phyloP scores from a whole-genome alignment of 345 rosid species.

The Noccaea caerulescens region DNA sequence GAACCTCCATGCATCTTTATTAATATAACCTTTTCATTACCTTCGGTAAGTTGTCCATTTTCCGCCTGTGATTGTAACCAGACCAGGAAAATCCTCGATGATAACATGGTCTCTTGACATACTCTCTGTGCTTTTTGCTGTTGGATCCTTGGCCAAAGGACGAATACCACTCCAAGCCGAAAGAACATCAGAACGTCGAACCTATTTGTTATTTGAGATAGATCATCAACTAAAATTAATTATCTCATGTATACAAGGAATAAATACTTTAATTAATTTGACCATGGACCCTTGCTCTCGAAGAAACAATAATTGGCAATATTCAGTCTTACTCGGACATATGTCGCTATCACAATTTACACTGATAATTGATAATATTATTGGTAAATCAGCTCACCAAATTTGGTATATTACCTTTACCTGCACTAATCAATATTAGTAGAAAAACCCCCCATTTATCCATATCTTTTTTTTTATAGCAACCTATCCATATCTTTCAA shows the following conservation, averaged over 20 bases:
- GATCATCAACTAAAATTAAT: conserved; percentile 7
- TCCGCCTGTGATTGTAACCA: conserved; percentile 98
- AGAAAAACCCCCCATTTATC: neutral
- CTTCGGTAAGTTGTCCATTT: conserved; percentile 98
- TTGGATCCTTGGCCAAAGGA: conserved; percentile 87
- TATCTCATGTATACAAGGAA: neutral
- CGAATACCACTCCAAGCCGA: conserved; percentile 99
- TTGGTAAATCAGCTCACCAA: neutral
- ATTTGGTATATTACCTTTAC: neutral
- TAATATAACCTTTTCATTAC: conserved; percentile 44
- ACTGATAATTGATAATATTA: neutral
- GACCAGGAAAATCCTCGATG: conserved; percentile 83
- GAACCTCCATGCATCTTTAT: too few relatives aligned
- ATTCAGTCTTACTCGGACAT: too few relatives aligned
- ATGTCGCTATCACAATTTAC: too few relatives aligned
- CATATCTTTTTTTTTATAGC: neutral
- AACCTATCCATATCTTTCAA: neutral
- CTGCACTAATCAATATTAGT: neutral
- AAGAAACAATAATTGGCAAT: too few relatives aligned
- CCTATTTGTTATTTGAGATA: conserved; percentile 48
- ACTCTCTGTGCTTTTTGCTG: conserved; percentile 91
- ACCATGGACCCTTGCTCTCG: too few relatives aligned
- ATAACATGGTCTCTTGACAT: conserved; percentile 97
- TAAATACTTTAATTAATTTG: too few relatives aligned
- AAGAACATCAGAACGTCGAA: conserved; percentile 89